Percentiles rank a stretch among this genome's conserved stretches.
Conservation (phyloP, 2,329 filamentous ascomycete species). For the Penicillium sp. region DNA sequence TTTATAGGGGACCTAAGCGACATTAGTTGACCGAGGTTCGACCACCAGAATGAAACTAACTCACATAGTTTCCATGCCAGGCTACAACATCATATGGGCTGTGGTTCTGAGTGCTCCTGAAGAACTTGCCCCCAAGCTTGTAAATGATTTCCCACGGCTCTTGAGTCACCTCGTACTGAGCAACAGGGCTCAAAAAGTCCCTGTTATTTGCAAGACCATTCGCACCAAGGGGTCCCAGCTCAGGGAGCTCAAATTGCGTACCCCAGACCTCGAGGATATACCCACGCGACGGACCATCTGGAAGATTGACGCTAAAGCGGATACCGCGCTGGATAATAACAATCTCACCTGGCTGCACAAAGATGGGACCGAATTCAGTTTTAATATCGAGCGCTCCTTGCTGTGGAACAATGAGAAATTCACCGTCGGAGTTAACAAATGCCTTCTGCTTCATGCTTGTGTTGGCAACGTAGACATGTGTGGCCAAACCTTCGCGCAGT, state of each 20-base stretch:
- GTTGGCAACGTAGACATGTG: slow-evolving; percentile 56
- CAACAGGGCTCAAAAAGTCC: slow-evolving; percentile 64
- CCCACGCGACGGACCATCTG: slow-evolving; percentile 60
- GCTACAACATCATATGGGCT: slow-evolving; percentile 70
- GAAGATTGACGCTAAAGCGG: slow-evolving; percentile 59
- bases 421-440: slow-evolving; percentile 64
- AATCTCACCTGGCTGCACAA: slow-evolving; percentile 67
- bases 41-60: neutral
- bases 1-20: slow-evolving; percentile 37
- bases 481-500: slow-evolving; percentile 55
- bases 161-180: slow-evolving; percentile 57
- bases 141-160: slow-evolving; percentile 58
- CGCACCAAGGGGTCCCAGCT: slow-evolving; percentile 64
- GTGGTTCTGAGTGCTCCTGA: slow-evolving; percentile 60
- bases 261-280: slow-evolving; percentile 68
- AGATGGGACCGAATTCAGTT: slow-evolving; percentile 63
- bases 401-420: slow-evolving; percentile 64
- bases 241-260: slow-evolving; percentile 63
- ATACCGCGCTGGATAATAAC: slow-evolving; percentile 66
- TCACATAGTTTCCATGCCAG: slow-evolving; percentile 66
- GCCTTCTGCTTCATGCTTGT: slow-evolving; percentile 57
- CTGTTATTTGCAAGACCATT: slow-evolving; percentile 64
- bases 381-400: slow-evolving; percentile 65
- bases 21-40: neutral
- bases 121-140: slow-evolving; percentile 62